Evolutionary conservation across 257 asterid genomes (phyloP).

Genomic region (Solanum bulbocastanum): DNA sequence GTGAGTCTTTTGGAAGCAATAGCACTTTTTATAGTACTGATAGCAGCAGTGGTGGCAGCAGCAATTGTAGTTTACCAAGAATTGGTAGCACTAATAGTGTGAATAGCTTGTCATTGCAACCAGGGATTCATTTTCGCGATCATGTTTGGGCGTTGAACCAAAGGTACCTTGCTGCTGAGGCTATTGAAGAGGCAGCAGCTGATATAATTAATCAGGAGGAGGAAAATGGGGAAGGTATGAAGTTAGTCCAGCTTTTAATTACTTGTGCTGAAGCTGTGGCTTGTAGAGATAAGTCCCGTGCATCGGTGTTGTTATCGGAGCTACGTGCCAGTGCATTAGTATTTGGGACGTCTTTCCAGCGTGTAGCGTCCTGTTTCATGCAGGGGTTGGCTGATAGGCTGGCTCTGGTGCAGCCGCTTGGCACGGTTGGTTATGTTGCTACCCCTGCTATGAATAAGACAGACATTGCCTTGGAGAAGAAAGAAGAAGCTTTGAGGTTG

Average conservation of each 20-base stretch:
- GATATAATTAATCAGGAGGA: slow-evolving; percentile 12
- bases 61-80: slow-evolving; percentile 19
- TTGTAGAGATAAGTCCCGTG: slow-evolving; percentile 60
- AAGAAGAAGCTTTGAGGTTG: slow-evolving; percentile 47
- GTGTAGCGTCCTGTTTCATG: slow-evolving; percentile 70
- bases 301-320: slow-evolving; percentile 46
- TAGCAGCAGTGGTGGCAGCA: slow-evolving; percentile 7
- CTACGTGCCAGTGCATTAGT: slow-evolving; percentile 58
- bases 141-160: slow-evolving; percentile 51
- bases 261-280: slow-evolving; percentile 86
- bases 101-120: slow-evolving; percentile 18
- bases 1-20: slow-evolving; percentile 17
- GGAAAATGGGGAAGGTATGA: slow-evolving; percentile 37
- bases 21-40: neutral
- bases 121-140: slow-evolving; percentile 50
- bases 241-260: slow-evolving; percentile 54
- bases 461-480: slow-evolving; percentile 38
- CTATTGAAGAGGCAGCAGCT: slow-evolving; percentile 31
- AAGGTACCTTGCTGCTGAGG: slow-evolving; percentile 57
- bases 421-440: slow-evolving; percentile 38
- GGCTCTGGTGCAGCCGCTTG: slow-evolving; percentile 62
- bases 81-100: slow-evolving; percentile 26
- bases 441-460: slow-evolving; percentile 25
- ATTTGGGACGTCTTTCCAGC: slow-evolving; percentile 78
- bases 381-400: slow-evolving; percentile 63